Conservation (phyloP, 2,329 filamentous ascomycete species). For the Geosmithia morbida region DNA sequence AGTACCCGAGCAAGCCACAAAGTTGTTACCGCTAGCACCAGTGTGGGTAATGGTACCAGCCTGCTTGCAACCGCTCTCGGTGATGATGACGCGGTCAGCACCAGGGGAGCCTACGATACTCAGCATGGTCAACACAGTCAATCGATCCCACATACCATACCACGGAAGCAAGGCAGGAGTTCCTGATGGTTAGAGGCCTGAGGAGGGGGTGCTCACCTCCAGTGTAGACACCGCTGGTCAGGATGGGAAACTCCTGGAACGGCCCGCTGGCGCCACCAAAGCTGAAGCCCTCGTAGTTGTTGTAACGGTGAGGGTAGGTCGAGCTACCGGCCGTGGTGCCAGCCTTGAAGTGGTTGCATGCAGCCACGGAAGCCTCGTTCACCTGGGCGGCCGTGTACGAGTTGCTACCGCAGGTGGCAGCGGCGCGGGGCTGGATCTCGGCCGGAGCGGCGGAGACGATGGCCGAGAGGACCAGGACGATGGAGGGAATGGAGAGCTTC, state of each 20-base stretch:
- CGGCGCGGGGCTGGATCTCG: slow-evolving; percentile 7
- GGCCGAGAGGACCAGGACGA: slow-evolving; percentile 13
- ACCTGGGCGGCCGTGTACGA: slow-evolving; percentile 13
- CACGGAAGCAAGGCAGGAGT: neutral
- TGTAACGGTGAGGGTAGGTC: slow-evolving; percentile 21
- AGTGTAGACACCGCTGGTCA: slow-evolving; percentile 13
- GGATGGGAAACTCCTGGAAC: slow-evolving; percentile 24
- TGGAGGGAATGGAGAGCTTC: slow-evolving; percentile 10
- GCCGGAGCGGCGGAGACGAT: slow-evolving; percentile 10
- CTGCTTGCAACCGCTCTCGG: slow-evolving; percentile 34
- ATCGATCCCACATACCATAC: neutral
- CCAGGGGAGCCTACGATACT: slow-evolving; percentile 30
- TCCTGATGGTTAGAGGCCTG: too few relatives aligned
- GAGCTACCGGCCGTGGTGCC: slow-evolving; percentile 12
- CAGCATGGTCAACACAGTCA: neutral
- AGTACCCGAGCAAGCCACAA: slow-evolving; percentile 40
- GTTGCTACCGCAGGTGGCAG: slow-evolving; percentile 14
- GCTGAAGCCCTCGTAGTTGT: slow-evolving; percentile 21
- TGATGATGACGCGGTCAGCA: slow-evolving; percentile 51
- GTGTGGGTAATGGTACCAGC: slow-evolving; percentile 58
- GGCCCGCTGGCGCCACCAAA: slow-evolving; percentile 16
- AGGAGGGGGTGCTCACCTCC: slow-evolving; percentile 16
- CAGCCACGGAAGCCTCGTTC: slow-evolving; percentile 10
- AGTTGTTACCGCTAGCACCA: slow-evolving; percentile 52
- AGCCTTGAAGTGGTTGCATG: slow-evolving; percentile 5